phyloP scores from a whole-genome alignment of 2,329 filamentous ascomycete species.

The Zasmidium cellare region DNA sequence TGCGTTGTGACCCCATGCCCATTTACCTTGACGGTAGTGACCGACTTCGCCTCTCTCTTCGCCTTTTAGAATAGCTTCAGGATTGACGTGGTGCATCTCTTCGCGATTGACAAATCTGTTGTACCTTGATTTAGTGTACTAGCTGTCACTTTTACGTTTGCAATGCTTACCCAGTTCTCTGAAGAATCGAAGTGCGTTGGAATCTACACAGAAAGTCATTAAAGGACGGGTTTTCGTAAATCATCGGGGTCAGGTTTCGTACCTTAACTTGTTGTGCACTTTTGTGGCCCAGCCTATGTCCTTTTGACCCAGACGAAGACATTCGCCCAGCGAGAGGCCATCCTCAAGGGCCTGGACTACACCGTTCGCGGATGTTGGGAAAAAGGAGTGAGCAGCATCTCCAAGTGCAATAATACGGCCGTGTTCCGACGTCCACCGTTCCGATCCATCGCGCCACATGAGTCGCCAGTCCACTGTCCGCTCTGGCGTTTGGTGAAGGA shows the following conservation, averaged over 20 bases:
- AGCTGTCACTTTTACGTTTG: no score
- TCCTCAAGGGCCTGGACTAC: slow-evolving; percentile 54
- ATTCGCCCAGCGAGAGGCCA: slow-evolving; percentile 46
- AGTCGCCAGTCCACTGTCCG: slow-evolving; percentile 54
- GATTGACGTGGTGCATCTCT: slow-evolving; percentile 4
- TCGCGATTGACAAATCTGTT: slow-evolving; percentile 9
- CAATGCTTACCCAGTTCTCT: background rate
- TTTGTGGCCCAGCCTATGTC: slow-evolving; percentile 1
- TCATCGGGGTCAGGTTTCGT: no score
- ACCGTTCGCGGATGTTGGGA: slow-evolving; percentile 55
- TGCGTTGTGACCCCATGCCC: slow-evolving; percentile 4
- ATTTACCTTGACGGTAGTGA: slow-evolving; percentile 4
- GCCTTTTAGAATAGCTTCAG: slow-evolving; percentile 1
- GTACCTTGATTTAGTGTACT: no score
- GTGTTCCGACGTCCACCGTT: slow-evolving; percentile 46
- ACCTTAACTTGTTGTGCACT: slow-evolving; percentile 8
- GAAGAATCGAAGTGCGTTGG: slow-evolving; percentile 1
- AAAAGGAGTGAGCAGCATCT: slow-evolving; percentile 51
- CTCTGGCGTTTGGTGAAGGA: slow-evolving; percentile 8
- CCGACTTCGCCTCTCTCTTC: background rate
- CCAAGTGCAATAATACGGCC: slow-evolving; percentile 48
- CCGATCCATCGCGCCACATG: slow-evolving; percentile 55
- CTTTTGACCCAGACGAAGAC: slow-evolving; percentile 18
- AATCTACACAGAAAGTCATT: slow-evolving; percentile 6
- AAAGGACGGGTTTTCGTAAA: no score